phyloP scores from a whole-genome alignment of 2,329 filamentous ascomycete species.

The Anisogramma anomala region DNA sequence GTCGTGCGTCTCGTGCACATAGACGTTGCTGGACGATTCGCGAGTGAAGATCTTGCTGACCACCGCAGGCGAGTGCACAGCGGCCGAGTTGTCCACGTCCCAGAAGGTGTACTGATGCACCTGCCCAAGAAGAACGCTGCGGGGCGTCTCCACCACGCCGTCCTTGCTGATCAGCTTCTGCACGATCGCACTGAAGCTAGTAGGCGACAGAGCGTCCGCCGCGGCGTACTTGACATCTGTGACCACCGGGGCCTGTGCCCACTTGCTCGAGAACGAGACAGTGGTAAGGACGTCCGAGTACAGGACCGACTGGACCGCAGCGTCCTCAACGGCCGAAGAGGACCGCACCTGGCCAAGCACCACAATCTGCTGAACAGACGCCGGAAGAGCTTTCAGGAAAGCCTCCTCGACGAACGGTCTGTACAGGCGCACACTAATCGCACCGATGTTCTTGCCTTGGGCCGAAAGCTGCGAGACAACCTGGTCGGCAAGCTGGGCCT shows the following conservation, averaged over 20 bases:
- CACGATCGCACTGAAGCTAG: slow-evolving; percentile 40
- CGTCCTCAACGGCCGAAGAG: slow-evolving; percentile 60
- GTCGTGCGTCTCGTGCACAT: slow-evolving; percentile 50
- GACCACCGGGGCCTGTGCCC: slow-evolving; percentile 51
- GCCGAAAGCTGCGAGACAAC: slow-evolving; percentile 61
- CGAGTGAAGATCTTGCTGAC: slow-evolving; percentile 54
- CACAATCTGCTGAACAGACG: slow-evolving; percentile 61
- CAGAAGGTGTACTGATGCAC: slow-evolving; percentile 87
- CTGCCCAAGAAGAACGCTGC: slow-evolving; percentile 35
- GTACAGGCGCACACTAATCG: slow-evolving; percentile 86
- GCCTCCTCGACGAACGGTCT: slow-evolving; percentile 91
- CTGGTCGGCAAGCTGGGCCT: slow-evolving; percentile 76
- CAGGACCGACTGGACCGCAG: slow-evolving; percentile 68
- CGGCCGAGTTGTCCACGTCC: slow-evolving; percentile 68
- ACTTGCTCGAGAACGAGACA: slow-evolving; percentile 64
- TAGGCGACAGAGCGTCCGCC: slow-evolving; percentile 43
- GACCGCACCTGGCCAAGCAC: slow-evolving; percentile 83
- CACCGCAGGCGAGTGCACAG: slow-evolving; percentile 51
- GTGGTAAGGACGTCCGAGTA: slow-evolving; percentile 87
- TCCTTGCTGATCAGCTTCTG: slow-evolving; percentile 37
- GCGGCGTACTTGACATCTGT: slow-evolving; percentile 86
- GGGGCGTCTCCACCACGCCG: slow-evolving; percentile 32
- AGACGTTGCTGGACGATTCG: slow-evolving; percentile 54
- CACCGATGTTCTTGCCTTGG: slow-evolving; percentile 67
- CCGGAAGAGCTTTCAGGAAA: slow-evolving; percentile 72